Conservation (phyloP, 371 early-diverging fungal genomes). For the Rhizopus stolonifer region DNA sequence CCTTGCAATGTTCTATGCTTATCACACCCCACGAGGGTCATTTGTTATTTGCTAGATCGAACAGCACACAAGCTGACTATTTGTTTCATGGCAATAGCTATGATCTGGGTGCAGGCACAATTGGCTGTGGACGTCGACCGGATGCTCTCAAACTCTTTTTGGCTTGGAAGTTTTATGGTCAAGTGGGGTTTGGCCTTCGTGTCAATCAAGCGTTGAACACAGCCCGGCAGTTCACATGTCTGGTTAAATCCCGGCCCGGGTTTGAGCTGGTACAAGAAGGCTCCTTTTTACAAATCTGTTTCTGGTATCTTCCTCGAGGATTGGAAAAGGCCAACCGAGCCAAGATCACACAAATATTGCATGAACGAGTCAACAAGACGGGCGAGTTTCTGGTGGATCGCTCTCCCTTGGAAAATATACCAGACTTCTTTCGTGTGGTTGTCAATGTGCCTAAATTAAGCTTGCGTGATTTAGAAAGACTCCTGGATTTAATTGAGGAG, state of each 20-base stretch:
- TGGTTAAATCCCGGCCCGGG: slow-evolving; percentile 30
- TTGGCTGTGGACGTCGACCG: slow-evolving; percentile 85
- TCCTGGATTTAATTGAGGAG: slow-evolving; percentile 61
- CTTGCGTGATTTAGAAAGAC: slow-evolving; percentile 46
- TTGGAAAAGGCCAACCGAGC: slow-evolving; percentile 26
- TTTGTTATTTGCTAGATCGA: slow-evolving; percentile 53
- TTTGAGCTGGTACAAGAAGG: slow-evolving; percentile 38
- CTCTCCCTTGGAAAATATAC: slow-evolving; percentile 55
- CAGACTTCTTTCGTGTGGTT: slow-evolving; percentile 73
- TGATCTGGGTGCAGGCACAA: slow-evolving; percentile 80
- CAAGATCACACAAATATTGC: slow-evolving; percentile 53
- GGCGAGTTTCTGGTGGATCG: slow-evolving; percentile 70
- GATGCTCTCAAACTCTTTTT: slow-evolving; percentile 85
- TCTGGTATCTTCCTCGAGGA: slow-evolving; percentile 63
- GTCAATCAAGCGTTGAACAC: slow-evolving; percentile 51
- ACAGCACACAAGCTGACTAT: slow-evolving; percentile 69
- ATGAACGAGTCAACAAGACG: slow-evolving; percentile 44
- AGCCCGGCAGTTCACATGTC: slow-evolving; percentile 39
- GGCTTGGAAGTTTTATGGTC: slow-evolving; percentile 81
- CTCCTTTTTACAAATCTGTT: slow-evolving; percentile 61
- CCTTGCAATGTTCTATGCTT: slow-evolving; percentile 81
- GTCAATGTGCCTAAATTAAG: slow-evolving; percentile 69
- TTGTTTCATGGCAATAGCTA: slow-evolving; percentile 73
- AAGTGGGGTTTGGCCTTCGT: slow-evolving; percentile 46
- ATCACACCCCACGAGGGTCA: slow-evolving; percentile 57